These are phyloP conservation scores for Phaeophleospora eucalypticola DNA, from an alignment of 2,329 filamentous ascomycete species.

Conservation along the genomic window DNA sequence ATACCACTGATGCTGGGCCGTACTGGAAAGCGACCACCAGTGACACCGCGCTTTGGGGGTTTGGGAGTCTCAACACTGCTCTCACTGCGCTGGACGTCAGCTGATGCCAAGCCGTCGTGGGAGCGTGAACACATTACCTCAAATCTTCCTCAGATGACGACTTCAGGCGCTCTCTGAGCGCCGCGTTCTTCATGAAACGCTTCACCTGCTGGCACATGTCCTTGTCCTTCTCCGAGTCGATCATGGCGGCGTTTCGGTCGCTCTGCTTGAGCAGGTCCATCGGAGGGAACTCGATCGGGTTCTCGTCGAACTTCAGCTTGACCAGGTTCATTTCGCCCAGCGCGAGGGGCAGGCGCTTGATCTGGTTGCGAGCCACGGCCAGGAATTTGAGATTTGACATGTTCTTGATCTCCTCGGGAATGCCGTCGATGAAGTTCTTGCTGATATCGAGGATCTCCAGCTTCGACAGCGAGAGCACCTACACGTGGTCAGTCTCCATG, in stretches of 20 bases:
- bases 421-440: slow-evolving; percentile 72
- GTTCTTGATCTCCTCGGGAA: slow-evolving; percentile 75
- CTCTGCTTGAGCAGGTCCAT: slow-evolving; percentile 37
- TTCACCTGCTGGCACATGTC: slow-evolving; percentile 59
- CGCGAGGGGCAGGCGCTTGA: slow-evolving; percentile 77
- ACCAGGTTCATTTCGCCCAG: slow-evolving; percentile 89
- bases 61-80: slow-evolving; percentile 73
- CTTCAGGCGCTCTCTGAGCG: slow-evolving; percentile 29
- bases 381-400: slow-evolving; percentile 84
- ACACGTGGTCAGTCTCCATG: slow-evolving; percentile 10
- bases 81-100: slow-evolving; percentile 51
- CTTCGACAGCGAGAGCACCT: slow-evolving; percentile 82
- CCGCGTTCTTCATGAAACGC: slow-evolving; percentile 49
- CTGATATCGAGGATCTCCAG: slow-evolving; percentile 92
- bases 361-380: slow-evolving; percentile 79
- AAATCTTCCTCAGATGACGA: slow-evolving; percentile 27
- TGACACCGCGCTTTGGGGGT: slow-evolving; percentile 54
- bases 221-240: slow-evolving; percentile 58
- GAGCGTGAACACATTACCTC: slow-evolving; percentile 13
- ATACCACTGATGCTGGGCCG: slow-evolving; percentile 65
- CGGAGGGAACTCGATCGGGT: slow-evolving; percentile 74
- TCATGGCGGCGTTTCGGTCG: slow-evolving; percentile 32
- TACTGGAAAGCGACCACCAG: slow-evolving; percentile 55
- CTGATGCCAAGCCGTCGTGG: background rate
- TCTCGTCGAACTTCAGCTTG: slow-evolving; percentile 84